These are phyloP conservation scores for Saturnispora gosingensis DNA, from an alignment of 805 yeast genomes.

Conservation along the genomic window DNA sequence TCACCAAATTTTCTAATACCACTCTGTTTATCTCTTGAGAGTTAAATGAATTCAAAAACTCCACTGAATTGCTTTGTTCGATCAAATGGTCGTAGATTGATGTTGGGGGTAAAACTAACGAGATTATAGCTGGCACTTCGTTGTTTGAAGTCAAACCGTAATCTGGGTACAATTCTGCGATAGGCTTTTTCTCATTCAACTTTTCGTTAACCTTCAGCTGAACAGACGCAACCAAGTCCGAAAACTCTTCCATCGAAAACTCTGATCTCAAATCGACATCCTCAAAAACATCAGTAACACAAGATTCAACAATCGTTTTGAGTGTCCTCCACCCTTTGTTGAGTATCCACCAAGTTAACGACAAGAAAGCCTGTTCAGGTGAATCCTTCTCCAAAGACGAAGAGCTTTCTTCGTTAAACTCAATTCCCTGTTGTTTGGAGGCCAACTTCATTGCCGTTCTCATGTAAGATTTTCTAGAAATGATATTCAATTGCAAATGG, in stretches of 20 bases:
- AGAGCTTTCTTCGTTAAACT: conserved; percentile 20
- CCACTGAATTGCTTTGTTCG: conserved; percentile 41
- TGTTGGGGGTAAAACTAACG: conserved; percentile 40
- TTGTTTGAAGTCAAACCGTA: not conserved
- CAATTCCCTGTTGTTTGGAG: conserved; percentile 32
- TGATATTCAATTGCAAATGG: conserved; percentile 75
- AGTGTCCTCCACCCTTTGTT: conserved; percentile 74
- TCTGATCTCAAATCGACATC: conserved; percentile 66
- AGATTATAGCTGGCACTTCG: conserved; percentile 6
- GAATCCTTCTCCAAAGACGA: conserved; percentile 27
- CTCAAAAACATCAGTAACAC: conserved; percentile 53
- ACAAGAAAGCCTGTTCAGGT: conserved; percentile 72
- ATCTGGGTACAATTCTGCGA: conserved; percentile 1
- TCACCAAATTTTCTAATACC: conserved; percentile 22
- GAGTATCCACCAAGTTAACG: conserved; percentile 89
- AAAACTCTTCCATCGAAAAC: conserved; percentile 53
- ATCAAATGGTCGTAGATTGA: conserved; percentile 45
- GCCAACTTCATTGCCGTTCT: conserved; percentile 70
- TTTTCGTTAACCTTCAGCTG: conserved; percentile 22
- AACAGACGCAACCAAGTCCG: conserved; percentile 32
- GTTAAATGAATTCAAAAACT: conserved; percentile 27
- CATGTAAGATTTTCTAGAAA: conserved; percentile 80
- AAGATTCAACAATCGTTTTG: conserved; percentile 40
- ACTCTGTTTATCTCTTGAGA: conserved; percentile 19
- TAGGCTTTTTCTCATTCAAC: conserved; percentile 5